These are phyloP conservation scores for Arbutus unedo DNA, from an alignment of 148 eudicot species.

Conservation along the genomic window DNA sequence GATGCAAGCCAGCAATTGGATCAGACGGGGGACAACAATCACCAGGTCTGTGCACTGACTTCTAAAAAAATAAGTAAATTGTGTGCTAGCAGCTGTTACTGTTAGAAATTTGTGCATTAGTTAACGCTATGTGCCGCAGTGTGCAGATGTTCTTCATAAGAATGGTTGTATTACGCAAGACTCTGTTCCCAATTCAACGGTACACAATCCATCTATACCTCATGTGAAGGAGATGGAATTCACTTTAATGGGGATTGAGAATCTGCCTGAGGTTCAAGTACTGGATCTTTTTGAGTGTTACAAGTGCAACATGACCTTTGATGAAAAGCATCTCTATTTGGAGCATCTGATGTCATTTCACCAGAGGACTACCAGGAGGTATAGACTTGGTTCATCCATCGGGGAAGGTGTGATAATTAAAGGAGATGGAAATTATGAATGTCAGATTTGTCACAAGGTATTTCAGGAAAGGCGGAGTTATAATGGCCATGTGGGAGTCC, in stretches of 20 bases:
- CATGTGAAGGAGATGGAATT: slow-evolving; percentile 25
- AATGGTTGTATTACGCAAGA: slow-evolving; percentile 18
- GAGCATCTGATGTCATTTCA: slow-evolving; percentile 53
- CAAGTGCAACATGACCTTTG: slow-evolving; percentile 53
- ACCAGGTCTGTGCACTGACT: slow-evolving; percentile 27
- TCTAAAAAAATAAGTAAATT: slow-evolving; percentile 33
- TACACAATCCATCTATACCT: slow-evolving; percentile 21
- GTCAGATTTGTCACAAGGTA: slow-evolving; percentile 56
- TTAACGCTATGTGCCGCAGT: slow-evolving; percentile 28
- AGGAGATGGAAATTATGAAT: slow-evolving; percentile 53
- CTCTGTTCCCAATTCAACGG: slow-evolving; percentile 18
- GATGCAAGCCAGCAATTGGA: slow-evolving; percentile 37
- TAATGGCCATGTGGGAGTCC: slow-evolving; percentile 54
- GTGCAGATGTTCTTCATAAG: slow-evolving; percentile 22
- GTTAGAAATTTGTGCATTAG: slow-evolving; percentile 3
- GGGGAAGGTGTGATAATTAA: slow-evolving; percentile 44
- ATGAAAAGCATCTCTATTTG: slow-evolving; percentile 45
- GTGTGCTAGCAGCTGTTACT: neutral
- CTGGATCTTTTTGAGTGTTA: slow-evolving; percentile 56
- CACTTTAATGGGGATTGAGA: slow-evolving; percentile 41
- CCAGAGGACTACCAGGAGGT: slow-evolving; percentile 46
- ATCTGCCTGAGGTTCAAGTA: slow-evolving; percentile 60
- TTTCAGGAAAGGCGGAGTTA: slow-evolving; percentile 54
- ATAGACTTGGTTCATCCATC: slow-evolving; percentile 37
- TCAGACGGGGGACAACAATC: slow-evolving; percentile 27